Evolutionary conservation across 805 yeast genomes (phyloP), one percentile per base, ranked within the genome.

Genomic region (Candida bentonensis): DNA sequence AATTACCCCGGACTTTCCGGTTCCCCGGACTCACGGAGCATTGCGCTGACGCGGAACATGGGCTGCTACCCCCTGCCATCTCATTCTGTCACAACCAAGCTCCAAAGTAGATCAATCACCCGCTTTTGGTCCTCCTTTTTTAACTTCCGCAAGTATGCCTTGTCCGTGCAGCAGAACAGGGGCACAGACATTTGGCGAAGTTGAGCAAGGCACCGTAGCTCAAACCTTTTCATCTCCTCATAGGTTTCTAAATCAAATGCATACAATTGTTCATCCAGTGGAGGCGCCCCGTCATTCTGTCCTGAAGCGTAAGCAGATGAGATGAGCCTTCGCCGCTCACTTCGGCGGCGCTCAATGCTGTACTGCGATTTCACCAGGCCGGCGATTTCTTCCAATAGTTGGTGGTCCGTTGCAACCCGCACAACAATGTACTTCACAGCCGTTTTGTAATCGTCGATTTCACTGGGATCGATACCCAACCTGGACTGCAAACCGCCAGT

Each of bases 21-120:
- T n/a, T n/a, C n/a, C n/a, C n/a, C n/a, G n/a, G n/a, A n/a, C n/a
- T n/a, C n/a, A n/a, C n/a, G n/a, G n/a, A n/a, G n/a, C n/a, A n/a
- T n/a, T n/a, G n/a, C n/a, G n/a, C n/a, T n/a, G n/a, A n/a, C n/a
- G n/a, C n/a, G n/a, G n/a, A 21, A 21, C 17, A 21, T 4, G 3
- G 9, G 21, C 21, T 30, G 36, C 21, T 30, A 30, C 3, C 4
- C 21, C 21, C 23, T 20, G 17, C 2, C 17, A 30, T 20, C 36
- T 20, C 21, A 30, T 30, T 30, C 21, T 9, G 36, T 21, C 21
- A 21, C 9, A 15, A 21, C 33, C 33, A 25, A 40, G 21, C 17
- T 40, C 33, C 42, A 40, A 20, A 28, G 33, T 27, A 40, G 21
- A 21, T 30, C 36, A 40, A 40, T 40, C 21, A 25, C 42, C 33